phyloP scores from a whole-genome alignment of 345 rosid genomes.

The Erodium maritimum region DNA sequence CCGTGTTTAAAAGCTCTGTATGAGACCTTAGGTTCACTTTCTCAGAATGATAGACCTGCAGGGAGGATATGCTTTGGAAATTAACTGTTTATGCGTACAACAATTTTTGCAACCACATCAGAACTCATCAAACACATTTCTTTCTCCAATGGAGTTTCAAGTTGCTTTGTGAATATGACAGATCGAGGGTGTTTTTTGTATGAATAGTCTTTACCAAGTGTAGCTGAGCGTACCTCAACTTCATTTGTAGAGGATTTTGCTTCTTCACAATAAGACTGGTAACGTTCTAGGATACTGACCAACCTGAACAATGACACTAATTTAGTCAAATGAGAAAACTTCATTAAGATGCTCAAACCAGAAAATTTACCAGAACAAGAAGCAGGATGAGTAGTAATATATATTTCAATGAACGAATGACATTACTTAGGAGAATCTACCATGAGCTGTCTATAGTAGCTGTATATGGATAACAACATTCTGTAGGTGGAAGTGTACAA shows the following conservation, averaged over 20 bases:
- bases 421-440: no score
- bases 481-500: no score
- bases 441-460: no score
- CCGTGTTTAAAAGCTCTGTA: not conserved
- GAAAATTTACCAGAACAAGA: no score
- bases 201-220: not conserved
- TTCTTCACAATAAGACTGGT: not conserved
- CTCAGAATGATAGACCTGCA: not conserved
- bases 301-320: not conserved
- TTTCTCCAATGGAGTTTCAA: no score
- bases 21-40: not conserved
- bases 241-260: not conserved
- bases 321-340: not conserved
- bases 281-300: not conserved
- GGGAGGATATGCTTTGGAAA: not conserved
- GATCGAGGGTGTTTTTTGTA: not conserved
- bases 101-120: not conserved
- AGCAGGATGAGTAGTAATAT: no score
- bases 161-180: no score
- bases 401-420: no score
- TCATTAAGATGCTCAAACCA: no score
- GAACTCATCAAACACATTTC: no score
- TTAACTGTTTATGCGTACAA: not conserved
- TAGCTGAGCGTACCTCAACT: not conserved
- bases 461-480: no score